Conservation (phyloP, 345 rosid species). For the Linum tenue region DNA sequence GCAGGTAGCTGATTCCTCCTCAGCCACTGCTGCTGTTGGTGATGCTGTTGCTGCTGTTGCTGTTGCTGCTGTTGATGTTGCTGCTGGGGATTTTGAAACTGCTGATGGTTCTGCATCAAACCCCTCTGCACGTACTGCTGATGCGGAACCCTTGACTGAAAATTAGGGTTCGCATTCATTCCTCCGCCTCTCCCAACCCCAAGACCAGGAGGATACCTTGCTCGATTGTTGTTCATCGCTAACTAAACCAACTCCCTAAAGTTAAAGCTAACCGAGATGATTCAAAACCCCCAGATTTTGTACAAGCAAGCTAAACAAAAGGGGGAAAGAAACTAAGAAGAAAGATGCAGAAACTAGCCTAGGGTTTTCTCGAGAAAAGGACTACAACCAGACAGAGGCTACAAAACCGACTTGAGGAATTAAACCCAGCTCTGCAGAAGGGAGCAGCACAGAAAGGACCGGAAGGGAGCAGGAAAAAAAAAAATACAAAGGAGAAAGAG, state of each 20-base stretch:
- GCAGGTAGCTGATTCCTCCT: conserved; percentile 44
- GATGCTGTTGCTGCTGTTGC: conserved; percentile 25
- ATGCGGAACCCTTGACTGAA: conserved; percentile 33
- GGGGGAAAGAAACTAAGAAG: conserved; percentile 9
- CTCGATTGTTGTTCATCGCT: conserved; percentile 66
- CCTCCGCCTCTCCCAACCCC: conserved; percentile 62
- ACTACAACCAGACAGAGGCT: conserved; percentile 9
- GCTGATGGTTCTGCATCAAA: conserved; percentile 35
- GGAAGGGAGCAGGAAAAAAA: neutral
- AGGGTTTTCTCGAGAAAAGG: conserved; percentile 15
- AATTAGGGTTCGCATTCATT: conserved; percentile 38
- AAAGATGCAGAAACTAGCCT: neutral
- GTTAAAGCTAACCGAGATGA: conserved; percentile 20
- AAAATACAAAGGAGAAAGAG: neutral
- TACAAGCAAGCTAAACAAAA: conserved; percentile 6
- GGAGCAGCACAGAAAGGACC: neutral
- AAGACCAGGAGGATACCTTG: conserved; percentile 63
- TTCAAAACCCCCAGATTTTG: conserved; percentile 11
- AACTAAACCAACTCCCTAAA: conserved; percentile 12
- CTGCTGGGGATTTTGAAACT: conserved; percentile 34
- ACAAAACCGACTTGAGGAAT: neutral
- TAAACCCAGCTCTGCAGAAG: neutral
- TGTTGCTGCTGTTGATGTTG: conserved; percentile 35
- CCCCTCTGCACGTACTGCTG: conserved; percentile 57
- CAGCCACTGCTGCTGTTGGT: conserved; percentile 60